These are phyloP conservation scores for Phytophthora parvispora DNA, from an alignment of 352 stramenopile genomes.

Conservation along the genomic window DNA sequence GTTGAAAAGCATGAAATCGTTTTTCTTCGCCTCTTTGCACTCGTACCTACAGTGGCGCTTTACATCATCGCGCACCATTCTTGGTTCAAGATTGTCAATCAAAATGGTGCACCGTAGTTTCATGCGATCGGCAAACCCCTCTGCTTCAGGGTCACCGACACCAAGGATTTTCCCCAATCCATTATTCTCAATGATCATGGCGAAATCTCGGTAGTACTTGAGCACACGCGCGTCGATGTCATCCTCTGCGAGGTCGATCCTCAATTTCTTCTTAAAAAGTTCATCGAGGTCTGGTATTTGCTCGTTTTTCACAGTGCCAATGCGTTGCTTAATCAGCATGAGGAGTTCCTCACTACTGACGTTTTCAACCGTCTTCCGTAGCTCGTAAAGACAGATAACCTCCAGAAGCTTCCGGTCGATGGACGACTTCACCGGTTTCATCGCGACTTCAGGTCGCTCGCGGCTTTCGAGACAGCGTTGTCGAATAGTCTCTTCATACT, in stretches of 20 bases:
- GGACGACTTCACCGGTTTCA: neutral
- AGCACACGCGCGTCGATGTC: conserved; percentile 10
- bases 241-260: neutral
- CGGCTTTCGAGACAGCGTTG: neutral
- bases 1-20: too few species aligned
- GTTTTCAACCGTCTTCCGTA: neutral
- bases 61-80: too few species aligned
- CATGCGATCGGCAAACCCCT: neutral
- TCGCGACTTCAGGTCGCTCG: neutral
- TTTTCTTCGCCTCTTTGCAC: too few species aligned
- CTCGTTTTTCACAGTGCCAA: neutral
- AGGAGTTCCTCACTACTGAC: neutral
- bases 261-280: conserved; percentile 3
- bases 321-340: neutral
- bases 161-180: neutral
- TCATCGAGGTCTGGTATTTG: conserved; percentile 9
- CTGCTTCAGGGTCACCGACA: neutral
- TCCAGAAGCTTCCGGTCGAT: neutral
- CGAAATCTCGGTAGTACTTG: conserved; percentile 6
- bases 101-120: neutral
- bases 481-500: neutral
- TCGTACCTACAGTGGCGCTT: too few species aligned
- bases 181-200: neutral
- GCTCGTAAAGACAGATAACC: neutral
- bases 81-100: too few species aligned